Conservation (phyloP, 2,329 filamentous ascomycete genomes). For the Akanthomyces uredinophilus region DNA sequence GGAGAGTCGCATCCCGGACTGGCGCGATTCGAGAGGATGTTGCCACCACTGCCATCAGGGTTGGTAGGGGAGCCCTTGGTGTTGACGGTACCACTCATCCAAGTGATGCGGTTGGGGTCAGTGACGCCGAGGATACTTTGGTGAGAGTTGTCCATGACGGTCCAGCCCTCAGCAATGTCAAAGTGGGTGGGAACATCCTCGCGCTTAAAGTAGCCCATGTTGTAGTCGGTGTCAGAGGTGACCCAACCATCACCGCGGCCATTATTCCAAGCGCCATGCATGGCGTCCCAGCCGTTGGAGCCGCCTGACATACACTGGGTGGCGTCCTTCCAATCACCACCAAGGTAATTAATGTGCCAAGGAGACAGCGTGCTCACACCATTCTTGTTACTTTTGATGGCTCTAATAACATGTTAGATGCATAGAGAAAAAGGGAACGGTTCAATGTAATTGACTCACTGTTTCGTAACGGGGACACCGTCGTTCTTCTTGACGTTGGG, state of each 20-base stretch:
- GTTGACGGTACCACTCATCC: constrained; percentile 40
- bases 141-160: constrained; percentile 22
- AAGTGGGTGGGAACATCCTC: constrained; percentile 49
- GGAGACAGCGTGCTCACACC: constrained; percentile 43
- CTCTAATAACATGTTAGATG: constrained; percentile 18
- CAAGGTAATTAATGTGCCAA: constrained; percentile 45
- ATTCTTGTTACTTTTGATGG: constrained; percentile 34
- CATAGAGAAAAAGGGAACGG: not conserved
- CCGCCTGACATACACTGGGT: constrained; percentile 50
- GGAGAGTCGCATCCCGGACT: constrained; percentile 32
- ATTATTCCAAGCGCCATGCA: constrained; percentile 45
- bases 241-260: constrained; percentile 49
- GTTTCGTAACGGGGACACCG: constrained; percentile 42
- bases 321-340: constrained; percentile 39
- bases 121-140: constrained; percentile 26
- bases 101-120: constrained; percentile 40
- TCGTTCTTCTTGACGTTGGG: constrained; percentile 26
- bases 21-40: constrained; percentile 42
- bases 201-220: constrained; percentile 44
- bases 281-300: constrained; percentile 45
- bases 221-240: constrained; percentile 16
- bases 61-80: constrained; percentile 34
- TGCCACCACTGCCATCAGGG: constrained; percentile 36
- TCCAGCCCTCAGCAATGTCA: constrained; percentile 50
- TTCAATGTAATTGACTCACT: constrained; percentile 30